Percentiles rank a stretch among this genome's conserved stretches.
Evolutionary conservation across 495 filamentous ascomycete genomes (phyloP).

Genomic region (Rhypophila decipiens): DNA sequence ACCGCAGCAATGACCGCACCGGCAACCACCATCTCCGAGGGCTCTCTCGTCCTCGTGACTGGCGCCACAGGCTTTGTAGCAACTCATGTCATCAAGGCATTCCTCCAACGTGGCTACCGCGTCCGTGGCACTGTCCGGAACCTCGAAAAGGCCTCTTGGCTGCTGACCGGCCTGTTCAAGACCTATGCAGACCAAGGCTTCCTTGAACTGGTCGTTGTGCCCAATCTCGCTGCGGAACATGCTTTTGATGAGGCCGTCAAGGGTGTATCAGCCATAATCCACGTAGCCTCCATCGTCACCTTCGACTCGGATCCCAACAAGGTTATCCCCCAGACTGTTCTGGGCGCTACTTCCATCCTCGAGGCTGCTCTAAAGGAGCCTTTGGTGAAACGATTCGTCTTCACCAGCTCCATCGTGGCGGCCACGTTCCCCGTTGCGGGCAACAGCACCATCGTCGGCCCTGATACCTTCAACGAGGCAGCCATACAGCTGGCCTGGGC

Average conservation of each 20-base stretch:
- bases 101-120: constrained; percentile 42
- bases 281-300: constrained; percentile 40
- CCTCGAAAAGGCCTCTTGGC: constrained; percentile 32
- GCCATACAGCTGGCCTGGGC: constrained; percentile 38
- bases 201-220: constrained; percentile 33
- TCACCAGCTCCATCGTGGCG: constrained; percentile 45
- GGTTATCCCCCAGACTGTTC: constrained; percentile 38
- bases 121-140: constrained; percentile 47
- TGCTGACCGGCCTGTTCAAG: constrained; percentile 28
- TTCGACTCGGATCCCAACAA: constrained; percentile 33
- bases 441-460: constrained; percentile 18
- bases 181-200: constrained; percentile 31
- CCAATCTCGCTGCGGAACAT: constrained; percentile 29
- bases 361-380: constrained; percentile 37
- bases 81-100: constrained; percentile 40
- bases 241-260: constrained; percentile 38
- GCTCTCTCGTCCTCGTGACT: constrained; percentile 40
- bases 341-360: constrained; percentile 33
- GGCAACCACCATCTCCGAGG: constrained; percentile 4
- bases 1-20: constrained; percentile 1
- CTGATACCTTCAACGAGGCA: constrained; percentile 45
- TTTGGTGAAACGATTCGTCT: constrained; percentile 45
- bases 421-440: constrained; percentile 25
- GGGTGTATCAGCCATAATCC: constrained; percentile 31
- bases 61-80: constrained; percentile 49